A percentile compares a stretch with the other conserved stretches of the same genome.
phyloP scores from a whole-genome alignment of 2,329 filamentous ascomycete genomes.

The Monosporascus sp. region DNA sequence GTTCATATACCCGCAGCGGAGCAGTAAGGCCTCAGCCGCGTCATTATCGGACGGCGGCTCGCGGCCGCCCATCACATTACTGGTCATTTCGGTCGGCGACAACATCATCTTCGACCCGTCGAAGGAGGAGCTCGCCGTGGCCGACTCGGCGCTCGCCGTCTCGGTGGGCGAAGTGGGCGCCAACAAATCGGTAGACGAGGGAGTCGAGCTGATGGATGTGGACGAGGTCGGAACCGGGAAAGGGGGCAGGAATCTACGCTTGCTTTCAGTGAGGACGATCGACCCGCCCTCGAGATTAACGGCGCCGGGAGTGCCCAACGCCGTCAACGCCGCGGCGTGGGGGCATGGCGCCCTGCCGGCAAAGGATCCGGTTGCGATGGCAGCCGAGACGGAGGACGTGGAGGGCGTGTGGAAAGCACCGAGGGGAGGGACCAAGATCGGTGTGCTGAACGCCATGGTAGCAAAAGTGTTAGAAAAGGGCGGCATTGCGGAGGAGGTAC shows the following conservation, averaged over 20 bases:
- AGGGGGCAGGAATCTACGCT: slow-evolving; percentile 41
- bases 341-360: slow-evolving; percentile 29
- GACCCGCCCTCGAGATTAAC: slow-evolving; percentile 71
- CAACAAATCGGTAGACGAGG: neutral
- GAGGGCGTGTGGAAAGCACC: slow-evolving; percentile 84
- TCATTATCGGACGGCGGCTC: slow-evolving; percentile 19
- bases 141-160: slow-evolving; percentile 81
- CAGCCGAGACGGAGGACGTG: slow-evolving; percentile 48
- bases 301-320: slow-evolving; percentile 63
- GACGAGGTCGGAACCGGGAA: slow-evolving; percentile 19
- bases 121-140: slow-evolving; percentile 87
- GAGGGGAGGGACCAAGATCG: slow-evolving; percentile 74
- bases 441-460: slow-evolving; percentile 67
- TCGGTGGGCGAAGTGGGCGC: slow-evolving; percentile 57
- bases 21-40: slow-evolving; percentile 6
- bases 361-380: slow-evolving; percentile 35
- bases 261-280: slow-evolving; percentile 67
- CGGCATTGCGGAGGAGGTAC: slow-evolving; percentile 79
- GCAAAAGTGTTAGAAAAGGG: slow-evolving; percentile 70
- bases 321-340: slow-evolving; percentile 52
- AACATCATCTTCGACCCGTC: slow-evolving; percentile 94
- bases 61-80: slow-evolving; percentile 80
- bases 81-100: slow-evolving; percentile 78
- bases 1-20: slow-evolving; percentile 62
- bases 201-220: slow-evolving; percentile 27